Evolutionary conservation across 1,284 basidiomycete species (phyloP).

Genomic region (Leccinum proximum): DNA sequence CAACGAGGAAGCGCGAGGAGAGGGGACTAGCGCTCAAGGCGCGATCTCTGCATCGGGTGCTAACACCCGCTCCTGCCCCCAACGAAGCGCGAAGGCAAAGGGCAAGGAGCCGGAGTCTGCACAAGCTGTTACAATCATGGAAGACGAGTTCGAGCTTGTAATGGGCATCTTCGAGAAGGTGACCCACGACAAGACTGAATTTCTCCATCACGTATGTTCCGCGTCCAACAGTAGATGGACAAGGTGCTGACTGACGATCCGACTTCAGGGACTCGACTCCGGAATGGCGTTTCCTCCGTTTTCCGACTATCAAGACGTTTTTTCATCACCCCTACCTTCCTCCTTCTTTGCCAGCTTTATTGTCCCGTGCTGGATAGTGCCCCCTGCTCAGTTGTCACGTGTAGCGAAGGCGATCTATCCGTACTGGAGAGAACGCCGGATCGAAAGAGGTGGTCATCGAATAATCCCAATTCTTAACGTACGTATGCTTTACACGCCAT

Average conservation of each 20-base stretch:
- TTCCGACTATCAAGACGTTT: conserved; percentile 74
- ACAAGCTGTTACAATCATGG: conserved; percentile 65
- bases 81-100: conserved; percentile 71
- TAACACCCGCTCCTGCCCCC: conserved; percentile 46
- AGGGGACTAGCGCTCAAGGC: conserved; percentile 79
- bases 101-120: conserved; percentile 72
- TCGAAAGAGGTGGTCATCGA: conserved; percentile 70
- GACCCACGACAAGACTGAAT: conserved; percentile 90
- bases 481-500: conserved; percentile 23
- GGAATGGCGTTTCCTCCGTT: conserved; percentile 76
- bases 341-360: conserved; percentile 62
- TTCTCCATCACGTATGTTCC: conserved; percentile 76
- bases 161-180: conserved; percentile 95
- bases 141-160: conserved; percentile 93
- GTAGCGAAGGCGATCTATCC: conserved; percentile 73
- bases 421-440: conserved; percentile 79
- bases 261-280: conserved; percentile 51
- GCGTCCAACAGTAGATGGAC: neutral
- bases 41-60: conserved; percentile 49
- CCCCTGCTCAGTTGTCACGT: conserved; percentile 51
- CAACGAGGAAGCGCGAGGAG: conserved; percentile 86
- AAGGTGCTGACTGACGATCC: conserved; percentile 1
- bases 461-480: conserved; percentile 85
- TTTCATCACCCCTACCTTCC: conserved; percentile 53
- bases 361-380: conserved; percentile 60